Base-by-base conservation (phyloP, 352 stramenopile genomes). In the Phytophthora hybrid region DNA sequence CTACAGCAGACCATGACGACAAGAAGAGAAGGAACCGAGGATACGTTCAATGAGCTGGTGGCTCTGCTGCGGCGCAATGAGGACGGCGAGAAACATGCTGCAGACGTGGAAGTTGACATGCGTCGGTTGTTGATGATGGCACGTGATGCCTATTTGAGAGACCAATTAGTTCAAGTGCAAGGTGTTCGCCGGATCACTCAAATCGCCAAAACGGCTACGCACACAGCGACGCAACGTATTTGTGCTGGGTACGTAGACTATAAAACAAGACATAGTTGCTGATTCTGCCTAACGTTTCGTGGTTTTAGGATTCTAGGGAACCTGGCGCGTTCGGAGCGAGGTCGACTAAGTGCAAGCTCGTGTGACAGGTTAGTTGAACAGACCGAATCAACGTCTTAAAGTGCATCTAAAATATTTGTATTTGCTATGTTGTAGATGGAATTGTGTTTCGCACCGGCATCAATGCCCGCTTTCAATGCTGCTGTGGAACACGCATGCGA, bases 371-470 rank as follows among this genome's bases (percentile, higher is more conserved):
- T 57, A 14, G 21, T 52, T 41, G 34, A 5, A 41, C 23, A 41
- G 8, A 16, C 34, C 34, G 34, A 0, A 14, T 41, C 10, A 4
- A 34, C 57, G 34, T 5, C 41, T 49, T 32, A 14, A 21, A 19
- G 18, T 55, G 11, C 21, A 6, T 3, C 34, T 41, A 13, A 41
- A 5, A 39, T 37, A 8, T 37, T 51, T 52, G 4, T 11, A 46
- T 47, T 49, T 31, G 37, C 4, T 18, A 46, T 16, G 51, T 6
- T 21, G 16, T 69, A 93, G 87, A 13, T 93, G 85, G 85, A 57
- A 78, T 14, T 94, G 88, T 58, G 72, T 93, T 26, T 93, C 88
- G 18, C 86, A 93, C 55, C 80, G 88, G 9, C 88, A 94, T 61
- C 77, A 83, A 46, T 94, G 88, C 57, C 83, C 86, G 10, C 77